phyloP scores from a whole-genome alignment of 2,329 filamentous ascomycete species.

The Penicillium concentricum region DNA sequence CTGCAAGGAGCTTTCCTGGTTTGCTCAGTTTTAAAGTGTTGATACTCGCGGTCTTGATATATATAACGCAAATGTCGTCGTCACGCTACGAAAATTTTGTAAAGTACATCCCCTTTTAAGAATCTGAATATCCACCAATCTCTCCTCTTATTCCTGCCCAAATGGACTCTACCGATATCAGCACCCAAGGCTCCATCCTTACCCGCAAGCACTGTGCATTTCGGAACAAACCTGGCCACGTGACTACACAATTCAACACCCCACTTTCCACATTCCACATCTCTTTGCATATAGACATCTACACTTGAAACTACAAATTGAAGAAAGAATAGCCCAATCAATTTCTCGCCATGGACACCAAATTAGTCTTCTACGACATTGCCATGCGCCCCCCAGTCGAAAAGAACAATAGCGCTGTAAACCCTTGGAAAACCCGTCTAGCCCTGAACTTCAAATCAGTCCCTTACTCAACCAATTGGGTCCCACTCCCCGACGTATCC shows the following conservation, averaged over 20 bases:
- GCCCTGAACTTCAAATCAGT: conserved; percentile 52
- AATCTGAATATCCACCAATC: too few relatives aligned
- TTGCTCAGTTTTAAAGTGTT: neutral
- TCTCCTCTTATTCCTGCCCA: too few relatives aligned
- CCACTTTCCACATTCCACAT: neutral
- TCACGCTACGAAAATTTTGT: neutral
- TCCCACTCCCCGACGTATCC: conserved; percentile 54
- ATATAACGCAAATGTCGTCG: neutral
- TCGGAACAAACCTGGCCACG: too few relatives aligned
- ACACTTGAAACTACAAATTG: neutral
- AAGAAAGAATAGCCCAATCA: neutral
- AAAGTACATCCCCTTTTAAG: neutral
- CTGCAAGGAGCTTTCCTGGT: neutral
- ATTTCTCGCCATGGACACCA: neutral
- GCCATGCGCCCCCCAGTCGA: conserved; percentile 35
- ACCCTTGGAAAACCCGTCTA: conserved; percentile 52
- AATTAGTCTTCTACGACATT: conserved; percentile 49
- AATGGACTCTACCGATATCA: too few relatives aligned
- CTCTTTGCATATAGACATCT: neutral
- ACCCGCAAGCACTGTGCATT: too few relatives aligned
- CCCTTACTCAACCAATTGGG: conserved; percentile 53
- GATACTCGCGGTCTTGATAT: neutral
- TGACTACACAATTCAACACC: neutral
- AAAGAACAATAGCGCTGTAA: conserved; percentile 42
- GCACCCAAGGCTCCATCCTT: too few relatives aligned